These are phyloP conservation scores for Leonotis leonurus DNA, from an alignment of 257 asterid species.

Conservation along the genomic window DNA sequence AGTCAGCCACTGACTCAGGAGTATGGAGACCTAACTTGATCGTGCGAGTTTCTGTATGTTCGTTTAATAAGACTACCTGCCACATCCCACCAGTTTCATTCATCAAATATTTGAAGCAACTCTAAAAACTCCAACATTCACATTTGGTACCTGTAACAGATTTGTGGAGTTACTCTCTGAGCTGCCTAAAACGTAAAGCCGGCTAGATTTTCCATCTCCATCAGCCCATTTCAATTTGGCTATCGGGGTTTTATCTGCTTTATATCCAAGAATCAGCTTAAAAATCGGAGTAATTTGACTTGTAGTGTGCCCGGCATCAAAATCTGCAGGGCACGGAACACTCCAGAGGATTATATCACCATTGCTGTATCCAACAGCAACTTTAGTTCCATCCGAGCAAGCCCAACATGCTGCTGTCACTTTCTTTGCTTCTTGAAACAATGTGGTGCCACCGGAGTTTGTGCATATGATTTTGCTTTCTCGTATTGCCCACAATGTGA, in stretches of 20 bases:
- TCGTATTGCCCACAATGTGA: conserved; percentile 66
- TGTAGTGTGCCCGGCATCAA: conserved; percentile 25
- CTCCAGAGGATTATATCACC: conserved; percentile 84
- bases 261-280: conserved; percentile 86
- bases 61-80: conserved; percentile 85
- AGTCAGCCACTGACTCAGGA: conserved; percentile 50
- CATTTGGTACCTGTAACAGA: conserved; percentile 58
- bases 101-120: background rate
- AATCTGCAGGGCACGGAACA: conserved; percentile 40
- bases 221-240: conserved; percentile 60
- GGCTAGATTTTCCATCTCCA: conserved; percentile 74
- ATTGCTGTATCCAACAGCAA: conserved; percentile 72
- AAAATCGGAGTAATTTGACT: conserved; percentile 47
- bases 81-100: conserved; percentile 18
- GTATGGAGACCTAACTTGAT: conserved; percentile 65
- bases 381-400: conserved; percentile 73
- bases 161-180: conserved; percentile 50
- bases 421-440: conserved; percentile 62
- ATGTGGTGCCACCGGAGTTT: conserved; percentile 34
- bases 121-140: too few species aligned
- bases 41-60: conserved; percentile 71
- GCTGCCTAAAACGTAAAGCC: conserved; percentile 67
- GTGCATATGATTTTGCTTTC: conserved; percentile 56
- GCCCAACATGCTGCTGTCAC: conserved; percentile 91
- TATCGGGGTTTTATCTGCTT: conserved; percentile 72